Conservation (phyloP, 495 filamentous ascomycete genomes). For the Pyrenopolyporus hunteri region DNA sequence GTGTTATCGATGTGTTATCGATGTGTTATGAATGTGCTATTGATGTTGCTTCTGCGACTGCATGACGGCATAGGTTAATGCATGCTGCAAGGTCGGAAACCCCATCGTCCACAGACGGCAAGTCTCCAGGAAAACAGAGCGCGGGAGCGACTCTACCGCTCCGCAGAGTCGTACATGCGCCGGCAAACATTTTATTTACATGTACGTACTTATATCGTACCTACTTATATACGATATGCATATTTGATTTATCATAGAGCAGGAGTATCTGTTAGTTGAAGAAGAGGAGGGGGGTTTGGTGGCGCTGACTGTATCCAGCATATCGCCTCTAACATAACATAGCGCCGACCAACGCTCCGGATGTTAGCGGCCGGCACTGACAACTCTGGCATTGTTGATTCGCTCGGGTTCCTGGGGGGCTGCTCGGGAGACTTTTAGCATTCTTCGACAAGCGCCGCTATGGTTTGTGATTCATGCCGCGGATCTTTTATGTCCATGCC, state of each 20-base stretch:
- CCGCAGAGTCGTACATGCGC: not conserved
- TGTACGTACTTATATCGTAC: not conserved
- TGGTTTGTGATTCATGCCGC: conserved; percentile 13
- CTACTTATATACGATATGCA: not conserved
- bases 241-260: not conserved
- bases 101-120: conserved; percentile 27
- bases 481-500: not conserved
- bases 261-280: not conserved
- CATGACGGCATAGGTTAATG: conserved; percentile 37
- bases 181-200: not conserved
- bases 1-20: too few relatives aligned
- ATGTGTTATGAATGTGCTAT: too few relatives aligned
- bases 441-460: conserved; percentile 13
- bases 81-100: conserved; percentile 37
- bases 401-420: not conserved
- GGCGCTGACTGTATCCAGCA: conserved; percentile 32
- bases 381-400: not conserved
- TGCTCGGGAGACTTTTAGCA: conserved; percentile 14
- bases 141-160: conserved; percentile 1
- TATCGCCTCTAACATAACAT: not conserved
- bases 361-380: not conserved
- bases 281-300: not conserved
- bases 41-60: conserved; percentile 15
- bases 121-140: conserved; percentile 5
- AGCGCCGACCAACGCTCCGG: conserved; percentile 4